Base-by-base conservation (phyloP, 805 yeast genomes). In the Schwanniomyces pseudopolymorphus region DNA sequence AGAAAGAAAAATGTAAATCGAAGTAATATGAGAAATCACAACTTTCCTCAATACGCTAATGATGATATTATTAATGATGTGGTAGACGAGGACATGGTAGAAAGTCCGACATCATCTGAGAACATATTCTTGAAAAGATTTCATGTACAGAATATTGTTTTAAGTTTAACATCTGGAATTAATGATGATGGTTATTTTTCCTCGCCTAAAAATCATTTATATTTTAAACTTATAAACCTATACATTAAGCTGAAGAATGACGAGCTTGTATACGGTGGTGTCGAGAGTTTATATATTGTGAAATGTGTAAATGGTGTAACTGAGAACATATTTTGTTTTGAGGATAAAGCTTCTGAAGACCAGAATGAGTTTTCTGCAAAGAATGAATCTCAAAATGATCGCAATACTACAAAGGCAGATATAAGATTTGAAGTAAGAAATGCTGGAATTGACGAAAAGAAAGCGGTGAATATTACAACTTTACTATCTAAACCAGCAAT, bases 161-260 rank as follows among this genome's bases (percentile, higher is more conserved):
- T 82, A 2, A 72, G 79, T 49, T 54, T 80, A 10, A 71, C 76
- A 0, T 77, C 85, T 0, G 79, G 81, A 0, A 45, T 83, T 9
- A 49, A 54, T 1, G 45, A 47, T 0, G 46, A 56, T 16, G 86
- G 85, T 0, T 48, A 51, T 0, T 79, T 80, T 59, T 59, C 69
- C 0, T 59, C 71, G n/a, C 50, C 64, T 1, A 52, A 35, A 26
- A 65, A 47, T 49, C 70, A 52, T 35, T 64, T 42, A 46, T 71
- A 44, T 33, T 66, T 46, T 25, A 51, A 42, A 19, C 58, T 50
- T 21, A 55, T 39, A 16, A 67, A 69, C 21, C 39, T 78, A 5
- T 64, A 63, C 37, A 42, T 81, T 20, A 74, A 72, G 42, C 80
- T 75, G 44, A 75, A 75, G 45, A 72, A 69, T 46, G 61, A 67